Evolutionary conservation across 495 filamentous ascomycete genomes (phyloP).

Genomic region (Aspergillus asperescens): DNA sequence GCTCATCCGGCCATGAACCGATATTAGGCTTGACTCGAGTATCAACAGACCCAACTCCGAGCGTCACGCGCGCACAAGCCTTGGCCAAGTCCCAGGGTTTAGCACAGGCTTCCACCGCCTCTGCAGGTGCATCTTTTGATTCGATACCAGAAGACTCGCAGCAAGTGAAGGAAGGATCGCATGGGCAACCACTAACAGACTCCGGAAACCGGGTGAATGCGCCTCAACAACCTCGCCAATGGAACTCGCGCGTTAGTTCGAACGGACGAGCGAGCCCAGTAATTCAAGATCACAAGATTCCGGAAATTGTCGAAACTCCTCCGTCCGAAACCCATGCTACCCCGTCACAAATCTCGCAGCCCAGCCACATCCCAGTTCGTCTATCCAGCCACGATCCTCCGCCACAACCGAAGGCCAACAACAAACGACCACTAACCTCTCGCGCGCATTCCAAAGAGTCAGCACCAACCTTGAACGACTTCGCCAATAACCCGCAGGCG

Average conservation of each 20-base stretch:
- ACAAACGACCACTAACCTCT: conserved; percentile 24
- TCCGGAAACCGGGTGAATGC: conserved; percentile 14
- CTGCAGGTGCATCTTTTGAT: conserved; percentile 26
- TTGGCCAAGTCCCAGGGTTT: conserved; percentile 24
- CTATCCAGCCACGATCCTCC: conserved; percentile 51
- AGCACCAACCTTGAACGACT: conserved; percentile 29
- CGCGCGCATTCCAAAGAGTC: conserved; percentile 29
- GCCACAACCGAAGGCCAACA: conserved; percentile 20
- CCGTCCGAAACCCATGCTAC: conserved; percentile 32
- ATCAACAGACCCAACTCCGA: conserved; percentile 69
- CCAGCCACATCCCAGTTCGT: conserved; percentile 40
- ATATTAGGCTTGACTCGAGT: conserved; percentile 59
- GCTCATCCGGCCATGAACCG: conserved; percentile 38
- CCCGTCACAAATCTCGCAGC: conserved; percentile 24
- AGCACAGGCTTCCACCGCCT: conserved; percentile 18
- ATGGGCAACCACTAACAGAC: conserved; percentile 8
- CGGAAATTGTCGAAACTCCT: conserved; percentile 67
- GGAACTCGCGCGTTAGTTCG: conserved; percentile 41
- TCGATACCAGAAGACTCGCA: conserved; percentile 27
- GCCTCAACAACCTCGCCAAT: conserved; percentile 31
- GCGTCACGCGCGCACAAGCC: conserved; percentile 20
- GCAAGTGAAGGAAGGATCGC: conserved; percentile 16
- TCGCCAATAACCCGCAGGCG: conserved; percentile 40
- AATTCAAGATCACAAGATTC: conserved; percentile 47
- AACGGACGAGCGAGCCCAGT: conserved; percentile 45